Conservation (phyloP, 2,329 filamentous ascomycete species). For the Colletotrichum nymphaeae region DNA sequence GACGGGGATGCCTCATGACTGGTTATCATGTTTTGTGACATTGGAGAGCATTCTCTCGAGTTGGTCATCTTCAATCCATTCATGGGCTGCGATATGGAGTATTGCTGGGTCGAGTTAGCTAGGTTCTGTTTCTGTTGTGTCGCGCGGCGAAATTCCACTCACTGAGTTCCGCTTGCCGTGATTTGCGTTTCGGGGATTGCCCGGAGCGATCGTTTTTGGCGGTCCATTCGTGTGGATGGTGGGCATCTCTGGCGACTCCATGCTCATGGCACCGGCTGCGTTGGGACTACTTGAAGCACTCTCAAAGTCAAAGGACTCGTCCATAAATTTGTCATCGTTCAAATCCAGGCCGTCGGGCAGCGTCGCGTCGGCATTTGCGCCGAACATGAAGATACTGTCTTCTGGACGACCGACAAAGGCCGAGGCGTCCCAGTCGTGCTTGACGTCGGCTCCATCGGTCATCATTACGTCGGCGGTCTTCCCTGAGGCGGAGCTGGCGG, state of each 20-base stretch:
- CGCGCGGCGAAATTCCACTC: background rate
- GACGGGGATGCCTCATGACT: conserved; percentile 66
- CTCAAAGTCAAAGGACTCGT: conserved; percentile 67
- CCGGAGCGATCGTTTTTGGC: conserved; percentile 39
- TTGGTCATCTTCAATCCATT: conserved; percentile 57
- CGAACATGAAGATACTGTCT: conserved; percentile 50
- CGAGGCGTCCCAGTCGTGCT: conserved; percentile 54
- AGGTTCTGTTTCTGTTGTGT: background rate
- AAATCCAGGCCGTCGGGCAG: conserved; percentile 45
- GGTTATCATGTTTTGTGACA: conserved; percentile 58
- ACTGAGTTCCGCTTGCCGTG: conserved; percentile 48
- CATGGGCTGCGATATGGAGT: conserved; percentile 62
- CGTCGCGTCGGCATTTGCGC: conserved; percentile 40
- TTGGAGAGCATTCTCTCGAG: conserved; percentile 67
- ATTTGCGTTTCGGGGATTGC: conserved; percentile 39
- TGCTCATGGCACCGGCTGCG: conserved; percentile 44
- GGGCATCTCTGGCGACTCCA: conserved; percentile 57
- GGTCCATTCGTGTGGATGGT: conserved; percentile 50
- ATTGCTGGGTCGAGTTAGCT: conserved; percentile 56
- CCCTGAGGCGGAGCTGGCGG: conserved; percentile 58
- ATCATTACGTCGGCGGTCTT: conserved; percentile 59
- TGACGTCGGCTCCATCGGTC: conserved; percentile 52
- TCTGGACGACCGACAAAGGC: conserved; percentile 49
- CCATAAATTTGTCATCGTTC: conserved; percentile 57
- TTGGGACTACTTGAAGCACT: conserved; percentile 69